These are phyloP conservation scores for Sarocladium kiliense DNA, from an alignment of 2,329 filamentous ascomycete genomes.

Conservation along the genomic window DNA sequence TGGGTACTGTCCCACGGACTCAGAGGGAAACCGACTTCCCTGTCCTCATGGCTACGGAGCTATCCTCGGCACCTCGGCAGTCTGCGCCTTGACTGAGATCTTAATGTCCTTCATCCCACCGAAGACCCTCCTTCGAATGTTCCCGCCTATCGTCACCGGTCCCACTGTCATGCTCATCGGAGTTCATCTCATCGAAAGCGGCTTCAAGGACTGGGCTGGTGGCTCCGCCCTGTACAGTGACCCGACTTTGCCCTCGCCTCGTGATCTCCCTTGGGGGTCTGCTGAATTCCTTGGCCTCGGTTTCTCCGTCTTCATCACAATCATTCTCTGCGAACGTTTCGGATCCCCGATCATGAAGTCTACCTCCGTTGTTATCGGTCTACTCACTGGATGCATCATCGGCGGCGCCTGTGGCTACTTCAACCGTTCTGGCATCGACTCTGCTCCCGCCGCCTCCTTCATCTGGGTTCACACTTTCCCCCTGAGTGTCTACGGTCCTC, in stretches of 20 bases:
- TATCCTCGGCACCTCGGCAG: slow-evolving; percentile 63
- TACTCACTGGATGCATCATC: slow-evolving; percentile 72
- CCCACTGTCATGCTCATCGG: slow-evolving; percentile 69
- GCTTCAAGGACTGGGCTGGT: slow-evolving; percentile 74
- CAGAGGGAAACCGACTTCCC: slow-evolving; percentile 60
- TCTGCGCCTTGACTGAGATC: slow-evolving; percentile 66
- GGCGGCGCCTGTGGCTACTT: slow-evolving; percentile 76
- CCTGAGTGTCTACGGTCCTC: slow-evolving; percentile 64
- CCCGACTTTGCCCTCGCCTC: slow-evolving; percentile 62
- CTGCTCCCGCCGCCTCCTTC: slow-evolving; percentile 67
- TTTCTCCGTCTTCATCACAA: slow-evolving; percentile 74
- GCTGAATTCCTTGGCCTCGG: slow-evolving; percentile 74
- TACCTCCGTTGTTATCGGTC: slow-evolving; percentile 67
- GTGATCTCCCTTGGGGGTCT: slow-evolving; percentile 70
- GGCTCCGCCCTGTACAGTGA: slow-evolving; percentile 51
- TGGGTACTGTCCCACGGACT: slow-evolving; percentile 58
- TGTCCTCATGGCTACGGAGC: slow-evolving; percentile 72
- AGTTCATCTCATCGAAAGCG: slow-evolving; percentile 64
- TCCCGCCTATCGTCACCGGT: slow-evolving; percentile 74
- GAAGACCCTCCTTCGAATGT: slow-evolving; percentile 62
- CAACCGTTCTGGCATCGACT: slow-evolving; percentile 63
- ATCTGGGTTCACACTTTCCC: slow-evolving; percentile 77
- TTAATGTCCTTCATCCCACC: slow-evolving; percentile 71
- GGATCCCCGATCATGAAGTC: slow-evolving; percentile 83
- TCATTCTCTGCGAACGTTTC: slow-evolving; percentile 76